Conservation (phyloP, 2,329 filamentous ascomycete species). For the Neoarthrinium moseri region DNA sequence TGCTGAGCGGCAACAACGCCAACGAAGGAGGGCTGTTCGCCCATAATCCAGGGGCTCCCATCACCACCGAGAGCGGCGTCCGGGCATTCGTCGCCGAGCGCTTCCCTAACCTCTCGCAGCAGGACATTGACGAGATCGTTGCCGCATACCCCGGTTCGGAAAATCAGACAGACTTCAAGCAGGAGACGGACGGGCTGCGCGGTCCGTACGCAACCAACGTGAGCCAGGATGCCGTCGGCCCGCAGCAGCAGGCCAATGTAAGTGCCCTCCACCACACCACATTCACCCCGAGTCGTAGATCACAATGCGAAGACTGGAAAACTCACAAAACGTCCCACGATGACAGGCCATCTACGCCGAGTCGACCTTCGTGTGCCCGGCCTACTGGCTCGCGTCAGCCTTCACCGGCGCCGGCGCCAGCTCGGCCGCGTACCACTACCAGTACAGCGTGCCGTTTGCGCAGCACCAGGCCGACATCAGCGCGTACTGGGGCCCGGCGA, state of each 20-base stretch:
- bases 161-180: too few relatives aligned
- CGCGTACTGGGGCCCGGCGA: background rate
- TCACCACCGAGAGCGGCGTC: background rate
- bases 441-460: background rate
- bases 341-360: slow-evolving; percentile 50
- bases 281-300: slow-evolving; percentile 53
- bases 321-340: too few relatives aligned
- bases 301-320: slow-evolving; percentile 40
- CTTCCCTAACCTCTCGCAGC: background rate
- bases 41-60: background rate
- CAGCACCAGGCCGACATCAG: background rate
- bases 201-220: background rate
- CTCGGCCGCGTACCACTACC: background rate
- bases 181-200: background rate
- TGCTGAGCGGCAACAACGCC: slow-evolving; percentile 33
- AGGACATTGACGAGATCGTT: background rate
- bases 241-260: too few relatives aligned
- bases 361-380: slow-evolving; percentile 53
- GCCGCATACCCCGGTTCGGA: too few relatives aligned
- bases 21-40: slow-evolving; percentile 30
- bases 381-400: slow-evolving; percentile 33
- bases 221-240: background rate
- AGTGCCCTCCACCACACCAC: too few relatives aligned
- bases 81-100: background rate
- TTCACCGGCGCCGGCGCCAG: too few relatives aligned